Evolutionary conservation across 2,329 filamentous ascomycete genomes (phyloP).

Genomic region (Phoma herbarum): DNA sequence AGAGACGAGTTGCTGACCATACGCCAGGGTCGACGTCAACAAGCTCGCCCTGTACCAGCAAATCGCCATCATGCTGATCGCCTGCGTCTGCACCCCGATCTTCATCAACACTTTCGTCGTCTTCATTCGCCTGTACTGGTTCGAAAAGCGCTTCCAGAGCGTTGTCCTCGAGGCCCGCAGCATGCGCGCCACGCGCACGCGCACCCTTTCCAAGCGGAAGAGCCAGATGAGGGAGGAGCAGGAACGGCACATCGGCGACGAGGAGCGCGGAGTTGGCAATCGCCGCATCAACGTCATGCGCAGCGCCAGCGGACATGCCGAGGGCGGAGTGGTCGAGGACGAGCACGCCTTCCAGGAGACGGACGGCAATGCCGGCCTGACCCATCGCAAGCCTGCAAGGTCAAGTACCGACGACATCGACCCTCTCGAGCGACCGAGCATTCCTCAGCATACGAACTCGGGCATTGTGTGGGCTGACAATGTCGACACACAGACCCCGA

Average conservation of each 20-base stretch:
- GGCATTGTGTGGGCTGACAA: conserved; percentile 37
- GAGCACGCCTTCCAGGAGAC: conserved; percentile 56
- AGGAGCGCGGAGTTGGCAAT: conserved; percentile 71
- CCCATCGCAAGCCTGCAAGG: conserved; percentile 8
- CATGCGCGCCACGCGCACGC: conserved; percentile 66
- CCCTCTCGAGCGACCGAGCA: conserved; percentile 29
- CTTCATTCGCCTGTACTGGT: conserved; percentile 94
- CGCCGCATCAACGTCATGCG: conserved; percentile 73
- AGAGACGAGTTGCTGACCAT: conserved; percentile 25
- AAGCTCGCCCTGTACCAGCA: conserved; percentile 59
- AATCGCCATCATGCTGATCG: conserved; percentile 56
- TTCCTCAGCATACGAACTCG: conserved; percentile 24
- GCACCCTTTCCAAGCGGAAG: conserved; percentile 65
- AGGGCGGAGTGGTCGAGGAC: conserved; percentile 68
- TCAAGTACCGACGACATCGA: conserved; percentile 26
- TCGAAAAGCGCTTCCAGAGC: conserved; percentile 92
- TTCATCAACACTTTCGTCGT: conserved; percentile 74
- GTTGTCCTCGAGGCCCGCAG: conserved; percentile 77
- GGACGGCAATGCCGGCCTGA: conserved; percentile 41
- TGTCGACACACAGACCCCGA: conserved; percentile 40
- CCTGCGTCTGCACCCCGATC: conserved; percentile 53
- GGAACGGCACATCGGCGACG: conserved; percentile 55
- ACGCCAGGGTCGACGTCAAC: conserved; percentile 59
- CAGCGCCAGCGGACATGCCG: conserved; percentile 59
- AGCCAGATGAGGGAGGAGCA: conserved; percentile 57